A percentile compares a stretch with the other conserved stretches of the same genome.
phyloP scores from a whole-genome alignment of 2,329 filamentous ascomycete genomes.

The Fusarium dlaminii region DNA sequence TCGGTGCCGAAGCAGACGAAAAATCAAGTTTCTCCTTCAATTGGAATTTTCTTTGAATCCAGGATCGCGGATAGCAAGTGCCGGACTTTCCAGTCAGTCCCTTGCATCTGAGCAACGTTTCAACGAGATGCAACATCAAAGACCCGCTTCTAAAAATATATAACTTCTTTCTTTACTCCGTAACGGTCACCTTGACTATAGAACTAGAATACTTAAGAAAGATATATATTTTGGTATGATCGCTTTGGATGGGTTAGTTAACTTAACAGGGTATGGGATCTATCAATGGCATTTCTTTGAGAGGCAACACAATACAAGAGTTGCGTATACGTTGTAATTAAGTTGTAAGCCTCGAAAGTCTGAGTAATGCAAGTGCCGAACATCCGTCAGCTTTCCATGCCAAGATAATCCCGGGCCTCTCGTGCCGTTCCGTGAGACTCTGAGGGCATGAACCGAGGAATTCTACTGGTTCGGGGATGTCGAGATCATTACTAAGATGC shows the following conservation, averaged over 20 bases:
- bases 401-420: background rate
- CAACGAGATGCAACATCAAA: background rate
- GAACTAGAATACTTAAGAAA: background rate
- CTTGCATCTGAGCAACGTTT: background rate
- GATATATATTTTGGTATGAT: background rate
- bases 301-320: background rate
- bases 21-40: background rate
- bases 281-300: too few species aligned
- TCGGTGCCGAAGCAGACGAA: background rate
- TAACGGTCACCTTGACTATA: too few species aligned
- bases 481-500: background rate
- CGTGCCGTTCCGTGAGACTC: conserved; percentile 4
- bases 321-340: background rate
- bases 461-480: background rate
- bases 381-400: background rate
- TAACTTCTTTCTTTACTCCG: too few species aligned
- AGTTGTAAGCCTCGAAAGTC: background rate
- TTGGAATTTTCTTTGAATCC: background rate
- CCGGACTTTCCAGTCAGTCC: background rate
- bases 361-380: conserved; percentile 8
- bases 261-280: background rate
- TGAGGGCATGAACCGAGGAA: background rate
- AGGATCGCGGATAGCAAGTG: background rate
- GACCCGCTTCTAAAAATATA: background rate
- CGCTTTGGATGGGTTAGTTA: too few species aligned